phyloP scores from a whole-genome alignment of 129 eudicot genomes.

The Erigeron canadensis region DNA sequence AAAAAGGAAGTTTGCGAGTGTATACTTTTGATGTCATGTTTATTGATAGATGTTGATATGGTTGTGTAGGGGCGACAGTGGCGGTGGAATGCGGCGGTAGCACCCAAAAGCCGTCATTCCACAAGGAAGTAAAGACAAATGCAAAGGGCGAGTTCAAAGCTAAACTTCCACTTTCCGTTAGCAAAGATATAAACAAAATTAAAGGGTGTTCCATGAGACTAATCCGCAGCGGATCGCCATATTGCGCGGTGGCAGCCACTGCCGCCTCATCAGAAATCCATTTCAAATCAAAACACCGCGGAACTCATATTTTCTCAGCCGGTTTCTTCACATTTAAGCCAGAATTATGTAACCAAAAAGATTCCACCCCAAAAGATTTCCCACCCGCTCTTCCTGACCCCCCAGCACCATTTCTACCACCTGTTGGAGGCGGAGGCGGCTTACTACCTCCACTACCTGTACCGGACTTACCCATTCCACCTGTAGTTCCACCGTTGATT shows the following conservation, averaged over 20 bases:
- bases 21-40: background rate
- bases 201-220: constrained; percentile 57
- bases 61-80: constrained; percentile 67
- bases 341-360: constrained; percentile 54
- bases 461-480: constrained; percentile 42
- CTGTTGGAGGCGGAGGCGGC: constrained; percentile 23
- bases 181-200: constrained; percentile 51
- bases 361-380: constrained; percentile 36
- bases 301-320: constrained; percentile 71
- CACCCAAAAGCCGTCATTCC: constrained; percentile 28
- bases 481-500: constrained; percentile 31
- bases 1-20: no score
- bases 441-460: constrained; percentile 53
- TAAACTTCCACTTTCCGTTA: constrained; percentile 51
- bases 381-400: constrained; percentile 57
- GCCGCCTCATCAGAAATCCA: constrained; percentile 56
- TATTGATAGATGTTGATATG: background rate
- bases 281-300: constrained; percentile 54
- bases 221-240: constrained; percentile 59
- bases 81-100: constrained; percentile 64
- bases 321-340: constrained; percentile 89
- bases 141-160: constrained; percentile 67
- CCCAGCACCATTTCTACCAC: constrained; percentile 38
- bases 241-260: constrained; percentile 70
- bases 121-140: constrained; percentile 60